A percentile compares a stretch with the other conserved stretches of the same genome.
Conservation (phyloP, 176 grass and related monocot species). For the Triticum timopheevii region DNA sequence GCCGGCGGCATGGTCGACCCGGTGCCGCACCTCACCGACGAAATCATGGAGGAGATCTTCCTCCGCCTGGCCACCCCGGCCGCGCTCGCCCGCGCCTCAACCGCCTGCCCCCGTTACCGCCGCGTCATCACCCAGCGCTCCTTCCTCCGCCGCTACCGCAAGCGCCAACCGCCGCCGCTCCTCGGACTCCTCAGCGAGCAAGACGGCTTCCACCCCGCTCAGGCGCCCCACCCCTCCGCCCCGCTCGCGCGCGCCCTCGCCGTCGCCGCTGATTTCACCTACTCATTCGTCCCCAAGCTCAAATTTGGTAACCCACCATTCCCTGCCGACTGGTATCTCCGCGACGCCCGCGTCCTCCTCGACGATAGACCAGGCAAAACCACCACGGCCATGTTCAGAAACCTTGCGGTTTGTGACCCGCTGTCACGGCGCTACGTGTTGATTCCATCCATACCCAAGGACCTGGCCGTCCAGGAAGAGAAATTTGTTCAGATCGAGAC, state of each 20-base stretch:
- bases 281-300: not conserved
- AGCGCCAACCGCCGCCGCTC: not conserved
- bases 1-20: not conserved
- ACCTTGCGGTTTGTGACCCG: not conserved
- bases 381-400: too few species aligned
- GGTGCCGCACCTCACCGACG: not conserved
- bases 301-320: too few species aligned
- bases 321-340: too few species aligned
- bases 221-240: not conserved
- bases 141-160: not conserved
- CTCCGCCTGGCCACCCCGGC: not conserved
- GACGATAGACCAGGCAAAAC: too few species aligned
- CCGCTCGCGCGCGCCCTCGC: not conserved
- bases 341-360: too few species aligned
- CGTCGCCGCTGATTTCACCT: not conserved
- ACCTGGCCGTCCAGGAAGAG: not conserved
- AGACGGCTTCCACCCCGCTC: not conserved
- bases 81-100: not conserved
- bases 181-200: not conserved
- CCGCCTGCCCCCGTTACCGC: not conserved
- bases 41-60: not conserved
- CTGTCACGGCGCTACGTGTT: not conserved
- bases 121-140: not conserved
- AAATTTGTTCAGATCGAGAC: not conserved
- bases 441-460: not conserved